phyloP scores from a whole-genome alignment of 2,329 filamentous ascomycete species.

The Coniella vitis region DNA sequence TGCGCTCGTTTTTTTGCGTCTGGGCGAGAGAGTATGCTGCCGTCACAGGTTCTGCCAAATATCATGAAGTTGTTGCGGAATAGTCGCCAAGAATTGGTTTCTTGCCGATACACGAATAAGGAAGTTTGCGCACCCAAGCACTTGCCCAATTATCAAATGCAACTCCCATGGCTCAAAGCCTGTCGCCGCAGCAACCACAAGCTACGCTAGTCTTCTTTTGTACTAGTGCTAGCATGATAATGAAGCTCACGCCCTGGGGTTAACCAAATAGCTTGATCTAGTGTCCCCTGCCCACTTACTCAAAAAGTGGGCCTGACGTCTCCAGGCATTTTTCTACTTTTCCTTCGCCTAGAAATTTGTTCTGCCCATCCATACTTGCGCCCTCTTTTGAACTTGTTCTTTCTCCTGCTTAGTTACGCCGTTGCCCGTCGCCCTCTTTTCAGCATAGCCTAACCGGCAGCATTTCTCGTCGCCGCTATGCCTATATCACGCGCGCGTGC shows the following conservation, averaged over 20 bases:
- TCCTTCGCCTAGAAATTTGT: conserved; percentile 1
- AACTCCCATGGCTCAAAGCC: not conserved
- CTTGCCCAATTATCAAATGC: not conserved
- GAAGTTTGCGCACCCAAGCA: not conserved
- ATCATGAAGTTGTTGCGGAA: too few relatives aligned
- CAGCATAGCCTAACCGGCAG: not conserved
- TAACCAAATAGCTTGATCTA: not conserved
- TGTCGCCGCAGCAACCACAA: conserved; percentile 17
- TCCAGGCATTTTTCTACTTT: not conserved
- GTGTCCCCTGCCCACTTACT: conserved; percentile 2
- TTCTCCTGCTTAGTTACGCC: not conserved
- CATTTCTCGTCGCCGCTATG: conserved; percentile 8
- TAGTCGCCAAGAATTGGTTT: too few relatives aligned
- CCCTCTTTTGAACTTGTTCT: not conserved
- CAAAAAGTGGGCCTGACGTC: conserved; percentile 4
- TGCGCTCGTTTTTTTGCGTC: not conserved
- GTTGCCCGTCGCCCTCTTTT: not conserved
- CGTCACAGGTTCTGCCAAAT: too few relatives aligned
- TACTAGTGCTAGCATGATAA: too few relatives aligned
- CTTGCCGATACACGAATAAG: not conserved
- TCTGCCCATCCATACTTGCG: not conserved
- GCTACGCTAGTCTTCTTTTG: not conserved
- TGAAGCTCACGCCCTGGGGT: too few relatives aligned
- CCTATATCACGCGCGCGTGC: not conserved
- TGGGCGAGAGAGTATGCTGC: too few relatives aligned